A percentile compares a stretch with the other conserved stretches of the same genome.
Conservation (phyloP, 1,284 basidiomycete species). For the Moniliella sp. region DNA sequence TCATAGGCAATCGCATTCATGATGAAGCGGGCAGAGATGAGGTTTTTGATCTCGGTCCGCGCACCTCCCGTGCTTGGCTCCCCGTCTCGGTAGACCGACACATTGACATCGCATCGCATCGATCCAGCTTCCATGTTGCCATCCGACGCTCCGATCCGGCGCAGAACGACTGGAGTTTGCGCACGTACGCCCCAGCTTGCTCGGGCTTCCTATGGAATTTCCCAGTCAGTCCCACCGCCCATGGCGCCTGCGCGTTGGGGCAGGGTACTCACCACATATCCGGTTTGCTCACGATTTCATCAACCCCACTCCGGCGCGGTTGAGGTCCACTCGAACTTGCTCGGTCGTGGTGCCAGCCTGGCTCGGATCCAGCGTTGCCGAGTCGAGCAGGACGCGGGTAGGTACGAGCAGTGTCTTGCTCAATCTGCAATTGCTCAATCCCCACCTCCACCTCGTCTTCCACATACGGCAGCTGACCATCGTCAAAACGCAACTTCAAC, state of each 20-base stretch:
- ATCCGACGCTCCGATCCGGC: conserved; percentile 66
- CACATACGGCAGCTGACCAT: conserved; percentile 27
- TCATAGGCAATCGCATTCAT: conserved; percentile 62
- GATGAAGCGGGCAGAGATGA: conserved; percentile 74
- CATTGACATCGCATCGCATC: conserved; percentile 80
- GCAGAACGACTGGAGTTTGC: conserved; percentile 60
- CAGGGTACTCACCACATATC: conserved; percentile 47
- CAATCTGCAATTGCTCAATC: conserved; percentile 81
- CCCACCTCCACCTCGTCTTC: conserved; percentile 42
- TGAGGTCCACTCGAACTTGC: conserved; percentile 62
- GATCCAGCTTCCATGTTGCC: conserved; percentile 74
- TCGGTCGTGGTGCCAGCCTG: neutral
- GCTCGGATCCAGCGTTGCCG: too few species aligned
- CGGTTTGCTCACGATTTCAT: conserved; percentile 87
- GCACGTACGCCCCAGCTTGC: conserved; percentile 72
- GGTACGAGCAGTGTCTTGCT: conserved; percentile 47
- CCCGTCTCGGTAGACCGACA: conserved; percentile 44
- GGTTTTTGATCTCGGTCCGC: conserved; percentile 87
- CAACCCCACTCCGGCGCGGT: conserved; percentile 65
- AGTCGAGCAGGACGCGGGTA: conserved; percentile 46
- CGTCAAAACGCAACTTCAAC: conserved; percentile 38
- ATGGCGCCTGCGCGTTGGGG: neutral
- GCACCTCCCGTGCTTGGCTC: conserved; percentile 53
- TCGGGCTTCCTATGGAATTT: conserved; percentile 44
- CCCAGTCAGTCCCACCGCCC: neutral